A percentile compares a stretch with the other conserved stretches of the same genome.
Evolutionary conservation across 176 grass and related monocot species (phyloP).

Genomic region (Cenchrus fungigraminus): DNA sequence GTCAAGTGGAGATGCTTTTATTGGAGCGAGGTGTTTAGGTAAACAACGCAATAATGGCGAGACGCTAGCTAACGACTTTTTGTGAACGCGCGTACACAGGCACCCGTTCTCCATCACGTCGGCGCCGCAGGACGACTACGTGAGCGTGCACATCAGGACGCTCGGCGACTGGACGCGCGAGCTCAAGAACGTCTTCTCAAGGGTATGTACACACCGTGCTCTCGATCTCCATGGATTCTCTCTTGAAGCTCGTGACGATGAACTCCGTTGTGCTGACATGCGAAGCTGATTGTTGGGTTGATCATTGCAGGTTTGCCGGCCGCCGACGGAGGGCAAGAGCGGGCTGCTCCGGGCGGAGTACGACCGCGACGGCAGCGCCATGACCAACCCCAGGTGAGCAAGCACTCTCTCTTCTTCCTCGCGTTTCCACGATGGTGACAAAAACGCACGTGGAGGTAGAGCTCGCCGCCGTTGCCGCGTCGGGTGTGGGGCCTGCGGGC

Average conservation of each 20-base stretch:
- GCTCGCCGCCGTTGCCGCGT: too few relatives aligned
- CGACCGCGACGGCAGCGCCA: slow-evolving; percentile 52
- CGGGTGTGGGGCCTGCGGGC: too few relatives aligned
- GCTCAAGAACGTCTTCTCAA: slow-evolving; percentile 87
- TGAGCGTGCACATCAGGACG: slow-evolving; percentile 93
- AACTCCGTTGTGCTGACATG: too few relatives aligned
- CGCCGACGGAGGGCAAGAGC: slow-evolving; percentile 78
- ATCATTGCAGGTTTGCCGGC: slow-evolving; percentile 68
- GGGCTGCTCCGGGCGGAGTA: slow-evolving; percentile 87
- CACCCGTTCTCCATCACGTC: slow-evolving; percentile 98
- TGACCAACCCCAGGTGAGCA: slow-evolving; percentile 58
- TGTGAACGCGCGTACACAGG: slow-evolving; percentile 37
- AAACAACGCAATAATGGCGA: not conserved
- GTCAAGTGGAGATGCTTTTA: too few relatives aligned
- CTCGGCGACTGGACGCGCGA: slow-evolving; percentile 92
- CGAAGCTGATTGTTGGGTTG: not conserved
- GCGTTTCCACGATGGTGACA: too few relatives aligned
- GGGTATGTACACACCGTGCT: slow-evolving; percentile 28
- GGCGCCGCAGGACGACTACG: slow-evolving; percentile 78
- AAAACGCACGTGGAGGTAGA: too few relatives aligned
- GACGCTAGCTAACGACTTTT: not conserved
- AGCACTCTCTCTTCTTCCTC: not conserved
- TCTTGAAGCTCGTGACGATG: too few relatives aligned
- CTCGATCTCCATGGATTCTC: too few relatives aligned
- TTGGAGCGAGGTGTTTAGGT: too few relatives aligned